These are phyloP conservation scores for Articulospora tetracladia DNA, from an alignment of 495 filamentous ascomycete species.

Conservation along the genomic window DNA sequence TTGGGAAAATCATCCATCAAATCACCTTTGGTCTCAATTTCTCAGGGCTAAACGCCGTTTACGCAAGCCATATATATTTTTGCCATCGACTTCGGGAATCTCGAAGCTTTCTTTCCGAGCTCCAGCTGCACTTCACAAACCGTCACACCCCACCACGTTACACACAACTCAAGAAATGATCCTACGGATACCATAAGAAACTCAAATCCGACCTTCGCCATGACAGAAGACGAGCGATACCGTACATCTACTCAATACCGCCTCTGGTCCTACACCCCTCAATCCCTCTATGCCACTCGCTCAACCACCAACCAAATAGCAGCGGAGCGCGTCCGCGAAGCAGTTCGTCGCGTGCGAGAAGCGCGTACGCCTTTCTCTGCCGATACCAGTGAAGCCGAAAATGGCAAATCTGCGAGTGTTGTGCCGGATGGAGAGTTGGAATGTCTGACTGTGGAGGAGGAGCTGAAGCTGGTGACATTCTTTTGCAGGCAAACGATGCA, in stretches of 20 bases:
- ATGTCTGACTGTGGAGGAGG: constrained; percentile 76
- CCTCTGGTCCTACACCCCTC: constrained; percentile 86
- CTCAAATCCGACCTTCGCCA: constrained; percentile 24
- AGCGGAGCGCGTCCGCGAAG: constrained; percentile 62
- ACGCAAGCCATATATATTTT: no score
- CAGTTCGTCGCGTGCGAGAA: constrained; percentile 45
- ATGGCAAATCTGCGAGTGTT: constrained; percentile 12
- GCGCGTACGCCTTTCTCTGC: constrained; percentile 30
- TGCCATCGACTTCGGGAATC: neutral
- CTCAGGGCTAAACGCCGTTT: no score
- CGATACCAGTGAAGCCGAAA: constrained; percentile 29
- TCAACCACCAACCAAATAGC: constrained; percentile 72
- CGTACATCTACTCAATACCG: constrained; percentile 86
- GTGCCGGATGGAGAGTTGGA: constrained; percentile 53
- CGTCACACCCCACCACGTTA: no score
- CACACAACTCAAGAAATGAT: neutral
- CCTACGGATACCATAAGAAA: neutral
- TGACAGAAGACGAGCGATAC: constrained; percentile 88
- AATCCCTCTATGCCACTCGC: constrained; percentile 64
- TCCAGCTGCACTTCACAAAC: neutral
- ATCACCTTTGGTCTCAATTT: no score
- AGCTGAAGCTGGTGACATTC: constrained; percentile 73
- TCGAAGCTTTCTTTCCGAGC: neutral
- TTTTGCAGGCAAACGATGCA: constrained; percentile 73
- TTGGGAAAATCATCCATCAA: no score